phyloP scores from a whole-genome alignment of 208 protist genomes.

The Trypanosomatidae sp. region DNA sequence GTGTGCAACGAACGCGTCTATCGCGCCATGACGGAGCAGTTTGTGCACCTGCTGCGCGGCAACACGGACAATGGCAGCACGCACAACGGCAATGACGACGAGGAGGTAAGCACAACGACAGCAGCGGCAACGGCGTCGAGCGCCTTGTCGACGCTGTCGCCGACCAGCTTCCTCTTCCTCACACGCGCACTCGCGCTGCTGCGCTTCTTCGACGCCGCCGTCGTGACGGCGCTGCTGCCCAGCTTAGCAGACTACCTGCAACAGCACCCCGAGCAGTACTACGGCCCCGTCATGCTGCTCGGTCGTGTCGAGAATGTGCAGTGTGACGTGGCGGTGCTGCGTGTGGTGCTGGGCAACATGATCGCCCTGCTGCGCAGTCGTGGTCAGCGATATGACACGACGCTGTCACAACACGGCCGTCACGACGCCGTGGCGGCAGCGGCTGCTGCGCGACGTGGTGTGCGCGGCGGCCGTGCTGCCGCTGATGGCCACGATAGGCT shows the following conservation, averaged over 20 bases:
- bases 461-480: too few relatives aligned
- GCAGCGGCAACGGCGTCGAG: not conserved
- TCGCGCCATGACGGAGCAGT: constrained; percentile 6
- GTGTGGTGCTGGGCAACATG: constrained; percentile 26
- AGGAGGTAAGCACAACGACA: not conserved
- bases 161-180: constrained; percentile 43
- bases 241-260: constrained; percentile 23
- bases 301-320: constrained; percentile 29
- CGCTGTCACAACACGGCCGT: not conserved
- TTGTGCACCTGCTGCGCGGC: constrained; percentile 9
- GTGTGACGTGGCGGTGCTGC: constrained; percentile 14
- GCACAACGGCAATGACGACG: not conserved
- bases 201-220: constrained; percentile 16
- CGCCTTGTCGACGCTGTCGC: constrained; percentile 4
- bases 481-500: not conserved
- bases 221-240: constrained; percentile 19
- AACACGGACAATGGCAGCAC: not conserved
- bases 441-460: too few relatives aligned
- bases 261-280: constrained; percentile 25
- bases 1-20: constrained; percentile 27
- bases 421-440: not conserved
- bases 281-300: constrained; percentile 28
- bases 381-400: constrained; percentile 1
- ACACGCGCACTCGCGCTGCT: constrained; percentile 45
- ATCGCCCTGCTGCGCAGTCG: constrained; percentile 20